phyloP scores from a whole-genome alignment of 2,329 filamentous ascomycete species.

The Calonectria hongkongensis region DNA sequence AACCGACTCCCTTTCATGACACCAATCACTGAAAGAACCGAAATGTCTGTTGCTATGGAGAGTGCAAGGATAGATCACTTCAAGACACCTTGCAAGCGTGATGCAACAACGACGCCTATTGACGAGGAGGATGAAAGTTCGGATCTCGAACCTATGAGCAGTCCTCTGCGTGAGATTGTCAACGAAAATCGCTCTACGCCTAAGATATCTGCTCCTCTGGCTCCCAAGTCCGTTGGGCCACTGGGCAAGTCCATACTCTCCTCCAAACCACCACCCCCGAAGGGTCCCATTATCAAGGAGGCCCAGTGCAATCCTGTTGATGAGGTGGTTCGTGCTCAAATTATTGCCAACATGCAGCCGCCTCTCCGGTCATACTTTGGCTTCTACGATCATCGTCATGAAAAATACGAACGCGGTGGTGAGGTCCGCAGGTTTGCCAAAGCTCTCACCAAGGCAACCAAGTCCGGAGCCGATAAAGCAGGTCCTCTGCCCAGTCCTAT shows the following conservation, averaged over 20 bases:
- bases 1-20: constrained; percentile 99
- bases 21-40: constrained; percentile 96
- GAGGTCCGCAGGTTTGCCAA: constrained; percentile 91
- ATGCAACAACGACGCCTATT: constrained; percentile 50
- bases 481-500: constrained; percentile 76
- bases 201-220: constrained; percentile 71
- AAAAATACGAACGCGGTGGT: constrained; percentile 78
- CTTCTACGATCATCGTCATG: constrained; percentile 83
- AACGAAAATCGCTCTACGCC: constrained; percentile 69
- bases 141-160: constrained; percentile 74
- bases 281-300: constrained; percentile 87
- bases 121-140: constrained; percentile 57
- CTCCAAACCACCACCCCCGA: constrained; percentile 67
- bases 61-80: constrained; percentile 77
- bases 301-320: constrained; percentile 92
- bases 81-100: constrained; percentile 85
- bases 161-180: constrained; percentile 81
- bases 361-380: constrained; percentile 84
- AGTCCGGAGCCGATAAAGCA: constrained; percentile 76
- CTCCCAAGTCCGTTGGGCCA: constrained; percentile 62
- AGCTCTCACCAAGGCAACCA: constrained; percentile 73
- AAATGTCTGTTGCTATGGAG: constrained; percentile 85
- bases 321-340: constrained; percentile 81
- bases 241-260: constrained; percentile 56
- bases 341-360: constrained; percentile 84